Conservation (phyloP, 768 basidiomycete genomes). For the Boletus coccyginus region DNA sequence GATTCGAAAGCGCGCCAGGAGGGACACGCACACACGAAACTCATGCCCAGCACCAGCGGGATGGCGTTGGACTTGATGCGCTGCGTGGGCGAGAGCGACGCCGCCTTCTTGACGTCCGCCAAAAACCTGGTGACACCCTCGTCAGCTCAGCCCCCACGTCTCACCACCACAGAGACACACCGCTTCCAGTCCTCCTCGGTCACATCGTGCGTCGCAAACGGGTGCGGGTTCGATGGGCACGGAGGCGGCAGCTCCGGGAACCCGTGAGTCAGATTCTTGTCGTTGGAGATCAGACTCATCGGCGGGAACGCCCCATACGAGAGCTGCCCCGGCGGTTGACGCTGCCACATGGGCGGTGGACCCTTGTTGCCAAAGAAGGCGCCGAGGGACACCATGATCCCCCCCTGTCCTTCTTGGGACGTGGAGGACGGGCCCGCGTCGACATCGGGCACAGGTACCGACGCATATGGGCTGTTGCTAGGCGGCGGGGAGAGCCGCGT, state of each 20-base stretch:
- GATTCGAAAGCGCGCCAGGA: no score
- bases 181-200: conserved; percentile 48
- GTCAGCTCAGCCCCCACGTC: no score
- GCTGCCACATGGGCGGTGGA: conserved; percentile 26
- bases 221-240: conserved; percentile 39
- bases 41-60: conserved; percentile 31
- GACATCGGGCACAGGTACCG: background rate
- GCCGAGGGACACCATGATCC: conserved; percentile 14
- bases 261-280: conserved; percentile 34
- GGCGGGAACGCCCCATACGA: conserved; percentile 25
- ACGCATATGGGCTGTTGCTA: background rate
- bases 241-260: conserved; percentile 46
- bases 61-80: conserved; percentile 31
- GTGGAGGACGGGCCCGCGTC: background rate
- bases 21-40: conserved; percentile 18
- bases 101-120: conserved; percentile 34
- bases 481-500: background rate
- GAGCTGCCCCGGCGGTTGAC: conserved; percentile 8
- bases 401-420: background rate
- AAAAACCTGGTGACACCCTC: conserved; percentile 30
- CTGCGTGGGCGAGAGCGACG: conserved; percentile 34
- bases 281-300: conserved; percentile 30
- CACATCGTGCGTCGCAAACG: conserved; percentile 51
- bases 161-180: conserved; percentile 16
- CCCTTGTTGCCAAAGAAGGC: conserved; percentile 30